Percentiles rank a stretch among this genome's conserved stretches.
Conservation (phyloP, 768 basidiomycete species). For the button mushroom (Agaricus bisporus) region DNA sequence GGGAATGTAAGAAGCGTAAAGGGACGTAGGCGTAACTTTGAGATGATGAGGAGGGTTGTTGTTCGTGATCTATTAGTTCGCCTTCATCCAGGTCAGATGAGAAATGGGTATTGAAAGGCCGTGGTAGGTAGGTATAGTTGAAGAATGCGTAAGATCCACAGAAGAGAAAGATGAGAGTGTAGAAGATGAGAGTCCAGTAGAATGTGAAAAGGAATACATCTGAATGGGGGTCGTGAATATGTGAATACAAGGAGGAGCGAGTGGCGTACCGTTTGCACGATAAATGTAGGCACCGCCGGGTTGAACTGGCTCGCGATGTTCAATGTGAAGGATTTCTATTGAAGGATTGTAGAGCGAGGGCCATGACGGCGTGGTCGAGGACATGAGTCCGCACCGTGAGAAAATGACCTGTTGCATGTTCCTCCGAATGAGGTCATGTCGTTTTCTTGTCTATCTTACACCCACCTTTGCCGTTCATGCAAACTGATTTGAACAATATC, state of each 20-base stretch:
- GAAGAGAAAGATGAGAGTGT: slow-evolving; percentile 41
- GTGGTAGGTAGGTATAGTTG: slow-evolving; percentile 45
- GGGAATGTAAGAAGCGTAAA: slow-evolving; percentile 7
- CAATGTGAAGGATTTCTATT: slow-evolving; percentile 40
- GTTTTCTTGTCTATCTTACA: too few relatives aligned
- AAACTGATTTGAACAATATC: too few relatives aligned
- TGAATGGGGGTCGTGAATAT: slow-evolving; percentile 13
- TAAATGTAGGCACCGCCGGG: slow-evolving; percentile 37
- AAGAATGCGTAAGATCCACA: slow-evolving; percentile 46
- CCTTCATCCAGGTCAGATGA: background rate
- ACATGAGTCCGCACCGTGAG: background rate
- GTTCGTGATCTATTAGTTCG: background rate
- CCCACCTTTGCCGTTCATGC: too few relatives aligned
- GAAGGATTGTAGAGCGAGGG: slow-evolving; percentile 47
- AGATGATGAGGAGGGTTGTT: background rate
- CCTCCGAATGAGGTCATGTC: too few relatives aligned
- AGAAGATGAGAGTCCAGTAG: slow-evolving; percentile 47
- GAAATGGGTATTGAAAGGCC: slow-evolving; percentile 2
- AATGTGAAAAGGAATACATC: slow-evolving; percentile 49
- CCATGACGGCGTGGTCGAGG: slow-evolving; percentile 29
- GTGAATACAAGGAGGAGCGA: background rate
- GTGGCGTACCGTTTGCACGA: slow-evolving; percentile 28
- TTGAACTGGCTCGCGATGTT: slow-evolving; percentile 32
- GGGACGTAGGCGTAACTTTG: slow-evolving; percentile 12
- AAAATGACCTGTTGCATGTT: too few relatives aligned